phyloP scores from a whole-genome alignment of 1,284 basidiomycete genomes.

The Melampsora abietis-canadensis region DNA sequence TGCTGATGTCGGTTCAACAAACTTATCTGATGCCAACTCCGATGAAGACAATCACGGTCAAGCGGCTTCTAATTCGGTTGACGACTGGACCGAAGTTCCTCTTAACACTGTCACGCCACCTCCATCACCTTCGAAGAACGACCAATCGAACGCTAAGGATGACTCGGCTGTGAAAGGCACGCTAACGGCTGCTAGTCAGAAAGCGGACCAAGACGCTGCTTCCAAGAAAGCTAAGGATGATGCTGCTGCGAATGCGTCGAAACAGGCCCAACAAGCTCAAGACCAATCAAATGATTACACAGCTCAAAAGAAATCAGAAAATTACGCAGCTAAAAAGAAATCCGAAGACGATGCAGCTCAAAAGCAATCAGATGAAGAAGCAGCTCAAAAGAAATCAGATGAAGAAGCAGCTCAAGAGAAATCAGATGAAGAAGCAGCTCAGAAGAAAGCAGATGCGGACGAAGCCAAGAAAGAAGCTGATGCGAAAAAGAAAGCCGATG shows the following conservation, averaged over 20 bases:
- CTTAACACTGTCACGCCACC: too few species aligned
- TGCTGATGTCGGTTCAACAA: too few species aligned
- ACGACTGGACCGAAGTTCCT: too few species aligned
- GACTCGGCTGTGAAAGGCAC: too few species aligned
- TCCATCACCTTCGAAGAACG: too few species aligned
- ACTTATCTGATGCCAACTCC: too few species aligned
- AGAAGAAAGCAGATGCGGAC: conserved; percentile 45
- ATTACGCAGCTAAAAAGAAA: conserved; percentile 47
- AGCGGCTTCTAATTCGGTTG: too few species aligned
- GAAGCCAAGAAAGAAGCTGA: conserved; percentile 9
- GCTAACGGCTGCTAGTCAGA: background rate
- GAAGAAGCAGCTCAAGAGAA: conserved; percentile 3
- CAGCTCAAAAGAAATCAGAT: too few species aligned
- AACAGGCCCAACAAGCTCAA: too few species aligned
- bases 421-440: conserved; percentile 47
- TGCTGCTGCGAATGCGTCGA: too few species aligned
- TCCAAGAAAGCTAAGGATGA: background rate
- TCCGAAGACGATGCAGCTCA: conserved; percentile 36
- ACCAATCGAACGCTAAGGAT: too few species aligned
- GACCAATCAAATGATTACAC: background rate
- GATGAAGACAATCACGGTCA: too few species aligned
- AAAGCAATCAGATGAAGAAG: conserved; percentile 1
- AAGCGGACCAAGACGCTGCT: background rate
- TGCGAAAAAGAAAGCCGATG: conserved; percentile 14
- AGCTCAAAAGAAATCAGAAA: conserved; percentile 43